Conservation (phyloP, 306 rosid genomes). For the Luffa aegyptiaca region DNA sequence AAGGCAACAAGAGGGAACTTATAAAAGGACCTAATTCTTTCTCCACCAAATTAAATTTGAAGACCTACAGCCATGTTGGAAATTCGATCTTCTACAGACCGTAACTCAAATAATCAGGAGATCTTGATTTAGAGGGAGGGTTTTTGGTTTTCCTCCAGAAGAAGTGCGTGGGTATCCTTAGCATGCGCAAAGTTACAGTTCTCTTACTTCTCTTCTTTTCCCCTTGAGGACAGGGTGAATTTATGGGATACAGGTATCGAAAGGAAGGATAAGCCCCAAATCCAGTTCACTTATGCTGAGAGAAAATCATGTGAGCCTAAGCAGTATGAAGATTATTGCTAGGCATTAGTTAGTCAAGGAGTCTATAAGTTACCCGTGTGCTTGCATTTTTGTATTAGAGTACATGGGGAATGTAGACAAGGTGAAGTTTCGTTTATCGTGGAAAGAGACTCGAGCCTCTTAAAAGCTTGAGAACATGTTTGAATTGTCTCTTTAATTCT, state of each 20-base stretch:
- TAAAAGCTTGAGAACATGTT: background rate
- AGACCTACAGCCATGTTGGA: background rate
- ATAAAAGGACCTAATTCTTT: background rate
- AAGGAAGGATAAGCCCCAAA: background rate
- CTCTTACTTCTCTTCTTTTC: background rate
- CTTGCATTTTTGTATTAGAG: background rate
- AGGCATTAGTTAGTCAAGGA: background rate
- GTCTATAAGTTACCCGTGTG: background rate
- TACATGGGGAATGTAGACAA: too few species aligned
- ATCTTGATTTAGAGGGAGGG: background rate
- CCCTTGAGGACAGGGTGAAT: background rate
- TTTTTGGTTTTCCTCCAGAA: background rate
- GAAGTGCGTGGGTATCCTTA: background rate
- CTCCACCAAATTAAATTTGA: background rate
- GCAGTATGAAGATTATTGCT: background rate
- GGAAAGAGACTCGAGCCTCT: background rate
- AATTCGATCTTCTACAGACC: background rate
- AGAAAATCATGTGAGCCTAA: background rate
- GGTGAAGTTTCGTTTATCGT: too few species aligned
- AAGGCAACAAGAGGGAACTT: background rate
- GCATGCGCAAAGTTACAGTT: background rate
- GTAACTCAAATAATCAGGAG: background rate
- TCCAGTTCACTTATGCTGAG: background rate
- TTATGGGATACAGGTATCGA: background rate
- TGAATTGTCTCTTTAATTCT: background rate